Base-by-base conservation (phyloP, 2,329 filamentous ascomycete species). In the Raffaelea albimanens region DNA sequence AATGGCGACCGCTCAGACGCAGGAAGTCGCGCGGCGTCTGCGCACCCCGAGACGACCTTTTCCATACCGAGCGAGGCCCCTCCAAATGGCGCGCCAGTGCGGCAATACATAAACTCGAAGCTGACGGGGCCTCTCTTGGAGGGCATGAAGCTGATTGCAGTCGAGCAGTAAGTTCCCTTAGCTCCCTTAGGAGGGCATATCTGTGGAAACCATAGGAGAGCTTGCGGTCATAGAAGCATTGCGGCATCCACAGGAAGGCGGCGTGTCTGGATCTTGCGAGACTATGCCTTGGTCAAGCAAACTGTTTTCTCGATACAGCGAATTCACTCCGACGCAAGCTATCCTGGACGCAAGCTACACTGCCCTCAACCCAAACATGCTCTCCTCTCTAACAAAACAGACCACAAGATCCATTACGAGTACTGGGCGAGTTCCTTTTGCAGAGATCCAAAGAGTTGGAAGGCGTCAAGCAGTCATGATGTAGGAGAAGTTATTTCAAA, bases 101-200 rank as follows among this genome's bases (percentile, higher is more conserved):
- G 85, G 40, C 75, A 78, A 57, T 89, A 87, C 61, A 64, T 89
- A 55, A 88, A 88, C 58, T 72, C 74, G 43, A 85, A 81, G 56
- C 75, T 89, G 38, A 85, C 83, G 0, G 77, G 77, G 1, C 73
- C 76, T 22, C 58, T 89, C 49, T 66, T 88, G 36, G 83, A 88
- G 57, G 85, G 83, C 21, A 85, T 89, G 82, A 88, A 87, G 67
- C 64, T 74, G 47, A 61, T 89, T 51, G 82, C 82, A 4, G 80
- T 77, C 55, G 81, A 87, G 39, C 78, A 83, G 84, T 87, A 65
- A 59, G 82, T 73, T 29, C n/a, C 14, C 34, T 8, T 7, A 8
- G 2, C 21, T 13, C 5, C 18, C 3, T 25, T 25, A 9, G n/a
- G n/a, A n/a, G n/a, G n/a, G n/a, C n/a, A n/a, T n/a, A n/a, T n/a